Evolutionary conservation across 1,139 yeast species (phyloP).

Genomic region (Saccharomyces uvarum): DNA sequence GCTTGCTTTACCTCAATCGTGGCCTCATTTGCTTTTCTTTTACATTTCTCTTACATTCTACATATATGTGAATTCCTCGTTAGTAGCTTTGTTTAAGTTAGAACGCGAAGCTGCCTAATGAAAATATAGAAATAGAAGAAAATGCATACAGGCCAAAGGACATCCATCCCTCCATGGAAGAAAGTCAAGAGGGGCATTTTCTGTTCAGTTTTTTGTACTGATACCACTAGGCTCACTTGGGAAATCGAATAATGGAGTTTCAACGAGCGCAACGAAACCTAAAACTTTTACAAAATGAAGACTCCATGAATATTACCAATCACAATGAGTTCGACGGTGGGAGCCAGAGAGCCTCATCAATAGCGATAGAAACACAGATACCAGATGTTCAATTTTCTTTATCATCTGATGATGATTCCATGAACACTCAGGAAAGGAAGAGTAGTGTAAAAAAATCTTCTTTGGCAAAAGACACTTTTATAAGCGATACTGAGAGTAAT

Average conservation of each 20-base stretch:
- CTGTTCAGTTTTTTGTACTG: not conserved
- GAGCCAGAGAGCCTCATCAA: not conserved
- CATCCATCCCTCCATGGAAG: not conserved
- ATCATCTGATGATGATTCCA: conserved; percentile 3
- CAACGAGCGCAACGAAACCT: conserved; percentile 11
- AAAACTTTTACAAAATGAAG: not conserved
- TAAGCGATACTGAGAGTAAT: not conserved
- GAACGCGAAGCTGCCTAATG: not conserved
- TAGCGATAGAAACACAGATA: not conserved
- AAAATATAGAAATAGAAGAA: not conserved
- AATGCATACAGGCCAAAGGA: not conserved
- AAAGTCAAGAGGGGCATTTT: not conserved
- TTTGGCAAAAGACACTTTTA: not conserved
- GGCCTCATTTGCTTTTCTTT: not conserved
- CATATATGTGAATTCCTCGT: not conserved
- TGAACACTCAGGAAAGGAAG: not conserved
- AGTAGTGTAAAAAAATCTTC: not conserved
- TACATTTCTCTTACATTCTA: not conserved
- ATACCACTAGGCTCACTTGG: not conserved
- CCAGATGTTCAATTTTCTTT: not conserved
- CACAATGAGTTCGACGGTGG: not conserved
- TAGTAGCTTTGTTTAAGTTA: not conserved
- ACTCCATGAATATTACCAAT: not conserved
- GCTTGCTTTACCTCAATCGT: not conserved
- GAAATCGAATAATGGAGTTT: conserved; percentile 7